Base-by-base conservation (phyloP, 1,284 basidiomycete genomes). In the Grifola frondosa region DNA sequence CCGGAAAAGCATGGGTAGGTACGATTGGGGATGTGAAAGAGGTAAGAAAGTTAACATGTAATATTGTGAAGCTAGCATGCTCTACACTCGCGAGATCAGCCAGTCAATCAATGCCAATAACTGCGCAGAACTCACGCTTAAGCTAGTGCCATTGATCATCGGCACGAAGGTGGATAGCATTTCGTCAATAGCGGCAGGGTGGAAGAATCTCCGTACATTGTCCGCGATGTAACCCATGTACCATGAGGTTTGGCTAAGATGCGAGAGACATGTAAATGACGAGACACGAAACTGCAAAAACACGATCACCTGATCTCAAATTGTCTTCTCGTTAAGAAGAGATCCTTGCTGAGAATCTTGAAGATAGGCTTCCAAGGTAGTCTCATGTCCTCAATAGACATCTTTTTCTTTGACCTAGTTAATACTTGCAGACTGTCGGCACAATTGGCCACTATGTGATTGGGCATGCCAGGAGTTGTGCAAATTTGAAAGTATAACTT, bases 331-430 rank as follows among this genome's bases (percentile, higher is more conserved):
- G 82, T 89, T 37, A 92, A 77, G 64, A 93, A 95, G 35, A 96
- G 69, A 60, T 96, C 91, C 55, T 84, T 75, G 54, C 78, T 81
- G 12, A 97, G 74, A 17, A 91, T 80, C 44, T 88, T 79, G 63
- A 87, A 93, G 5, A 96, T 73, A 2, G 91, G 88, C 57, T 81
- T 80, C 94, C 94, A 97, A 2, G 91, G 89, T 1, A 97, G 76
- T 46, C 91, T 77, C 64, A 97, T 70, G 62, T 97, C 92, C 30
- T 85, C 74, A 49, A 94, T 81, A 40, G 78, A 76, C 37, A 95
- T 66, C 57, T 86, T 84, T 62, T 82, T 83, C 67, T 85, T 86
- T 39, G 88, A 89, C 58, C 75, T 80, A 23, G 71, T 75, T 32
- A 81, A 66, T 42, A 62, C 64, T 49, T 73, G 73, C 49, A 85